Evolutionary conservation across 2,329 filamentous ascomycete species (phyloP), one percentile per base, ranked within the genome.

Genomic region (Karstenula rhodostoma): DNA sequence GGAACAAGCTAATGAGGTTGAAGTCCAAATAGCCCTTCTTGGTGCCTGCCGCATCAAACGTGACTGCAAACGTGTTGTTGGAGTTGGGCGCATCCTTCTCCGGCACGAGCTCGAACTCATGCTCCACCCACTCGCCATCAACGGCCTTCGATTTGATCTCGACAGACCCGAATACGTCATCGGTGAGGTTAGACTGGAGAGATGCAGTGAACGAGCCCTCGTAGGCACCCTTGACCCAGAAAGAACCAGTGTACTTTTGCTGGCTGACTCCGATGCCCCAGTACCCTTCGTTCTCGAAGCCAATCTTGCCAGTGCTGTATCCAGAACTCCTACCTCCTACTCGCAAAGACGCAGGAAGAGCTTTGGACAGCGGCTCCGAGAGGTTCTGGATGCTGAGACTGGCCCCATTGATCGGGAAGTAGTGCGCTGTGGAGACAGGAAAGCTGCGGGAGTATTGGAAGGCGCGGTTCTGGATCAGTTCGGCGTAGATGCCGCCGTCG

Each of bases 401-500:
- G 6, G 77, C 77, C 15, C 69, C 65, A 43, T 77, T 77, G 59
- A 80, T 67, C 1, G 77, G 67, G 9, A 67, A 70, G 58, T 70
- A 74, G 58, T 71, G 68, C 13, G 63, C 65, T n/a, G 68, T 70
- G 4, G 70, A 73, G 12, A 70, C 70, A 13, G 63, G 66, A 49
- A 56, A 73, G 19, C 54, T 52, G 57, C 47, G 63, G 61, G 69
- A 73, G 61, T 80, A 82, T 74, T 92, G 90, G 69, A 92, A 91
- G 12, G 89, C 90, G 51, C 89, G 84, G 75, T 92, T 92, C 54
- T 84, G 85, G 58, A 92, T 85, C 58, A 92, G 76, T 70, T 92
- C 89, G 51, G 87, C 89, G 71, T 92, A 92, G 63, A 92, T 85
- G 5, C 89, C 90, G 23, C 90, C 89, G 70, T 92, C 90, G 2